Conservation (phyloP, 805 yeast genomes). For the Candida tammaniensis region DNA sequence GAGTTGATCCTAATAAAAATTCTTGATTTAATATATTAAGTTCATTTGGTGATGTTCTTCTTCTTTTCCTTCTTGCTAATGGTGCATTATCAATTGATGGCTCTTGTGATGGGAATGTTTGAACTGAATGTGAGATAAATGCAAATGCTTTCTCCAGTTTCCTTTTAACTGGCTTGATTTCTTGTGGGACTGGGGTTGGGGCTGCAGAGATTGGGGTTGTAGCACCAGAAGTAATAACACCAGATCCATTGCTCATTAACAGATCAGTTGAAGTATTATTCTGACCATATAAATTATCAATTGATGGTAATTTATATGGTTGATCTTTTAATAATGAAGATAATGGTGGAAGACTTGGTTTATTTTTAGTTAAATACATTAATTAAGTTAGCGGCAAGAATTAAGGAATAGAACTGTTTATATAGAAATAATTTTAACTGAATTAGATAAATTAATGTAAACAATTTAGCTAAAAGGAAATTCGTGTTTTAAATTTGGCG, state of each 20-base stretch:
- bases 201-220: constrained; percentile 7
- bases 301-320: constrained; percentile 11
- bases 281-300: constrained; percentile 9
- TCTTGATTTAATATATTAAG: constrained; percentile 76
- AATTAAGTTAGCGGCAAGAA: too few species aligned
- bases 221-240: constrained; percentile 6
- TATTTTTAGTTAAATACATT: constrained; percentile 26
- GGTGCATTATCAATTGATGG: constrained; percentile 89
- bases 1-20: constrained; percentile 74
- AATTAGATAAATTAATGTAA: constrained; percentile 9
- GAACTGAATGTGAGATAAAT: constrained; percentile 89
- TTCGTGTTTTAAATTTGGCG: too few species aligned
- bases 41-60: constrained; percentile 91
- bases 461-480: constrained; percentile 4
- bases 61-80: constrained; percentile 87
- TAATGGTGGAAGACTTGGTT: constrained; percentile 39
- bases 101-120: constrained; percentile 79
- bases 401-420: too few species aligned
- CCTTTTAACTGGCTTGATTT: constrained; percentile 11
- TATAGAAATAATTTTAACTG: constrained; percentile 2
- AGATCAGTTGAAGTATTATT: constrained; percentile 6
- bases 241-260: background rate
- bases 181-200: constrained; percentile 5
- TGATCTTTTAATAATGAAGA: constrained; percentile 27
- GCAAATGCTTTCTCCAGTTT: constrained; percentile 53